Evolutionary conservation across 371 early-diverging fungal species (phyloP), one percentile per base, ranked within the genome.

Genomic region (Mucor piriformis): DNA sequence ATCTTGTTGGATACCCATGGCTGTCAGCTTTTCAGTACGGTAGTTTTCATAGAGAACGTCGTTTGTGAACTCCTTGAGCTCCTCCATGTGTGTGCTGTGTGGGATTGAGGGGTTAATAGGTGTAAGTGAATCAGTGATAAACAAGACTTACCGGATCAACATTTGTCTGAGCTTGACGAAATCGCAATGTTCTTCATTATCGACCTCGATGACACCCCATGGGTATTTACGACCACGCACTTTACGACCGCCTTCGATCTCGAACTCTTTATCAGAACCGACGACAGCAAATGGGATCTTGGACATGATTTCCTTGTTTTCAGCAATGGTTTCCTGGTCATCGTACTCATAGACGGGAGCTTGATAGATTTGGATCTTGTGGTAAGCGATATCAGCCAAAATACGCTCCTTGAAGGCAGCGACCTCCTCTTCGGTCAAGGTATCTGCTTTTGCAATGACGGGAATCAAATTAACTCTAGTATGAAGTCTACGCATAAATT

Each of bases 401-500:
- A 99, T 95, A 65, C 95, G 81, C 70, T 85, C 75, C 86, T 99
- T 99, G 82, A 97, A 96, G 5, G 83, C 79, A 63, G 79, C 86
- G 40, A 99, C 84, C 83, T 99, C 99, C 48, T 94, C 93, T 57
- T 92, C 88, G 42, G 99, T 99, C 76, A 99, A 82, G 43, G 96
- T 97, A 69, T 99, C 99, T 15, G 97, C 88, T 71, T 99, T 98
- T 65, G 99, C 94, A 69, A 99, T 95, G 34, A 99, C 92, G 15
- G 99, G 99, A 65, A 99, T 94, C 63, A 98, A 82, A 78, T 98
- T 98, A 69, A 96, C 97, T 67, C 92, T 87, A 44, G 92, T 90
- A 63, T 93, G 93, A 50, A 98, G 81, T 59, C 90, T 86, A 79
- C 91, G 88, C 96, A 98, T 97, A 69, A 96, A 95, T 74, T 95